A percentile compares a stretch with the other conserved stretches of the same genome.
Conservation (phyloP, 1,284 basidiomycete species). For the Leucocoprinus gongylophorus region DNA sequence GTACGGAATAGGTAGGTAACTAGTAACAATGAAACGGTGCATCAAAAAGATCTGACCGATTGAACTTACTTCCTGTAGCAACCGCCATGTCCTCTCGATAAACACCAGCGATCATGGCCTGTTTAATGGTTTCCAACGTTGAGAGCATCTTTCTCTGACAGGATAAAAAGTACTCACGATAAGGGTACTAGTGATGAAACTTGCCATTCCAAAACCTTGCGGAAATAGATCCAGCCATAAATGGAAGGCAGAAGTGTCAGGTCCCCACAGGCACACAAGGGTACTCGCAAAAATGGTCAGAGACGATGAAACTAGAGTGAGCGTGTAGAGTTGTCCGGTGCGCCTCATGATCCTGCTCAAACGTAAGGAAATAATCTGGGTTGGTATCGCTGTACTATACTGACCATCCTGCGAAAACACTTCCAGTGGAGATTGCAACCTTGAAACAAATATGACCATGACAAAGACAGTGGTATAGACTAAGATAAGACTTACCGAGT, state of each 20-base stretch:
- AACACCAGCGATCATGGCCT: constrained; percentile 84
- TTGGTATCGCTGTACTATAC: constrained; percentile 20
- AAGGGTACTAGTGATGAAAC: constrained; percentile 75
- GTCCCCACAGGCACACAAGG: constrained; percentile 56
- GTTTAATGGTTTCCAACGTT: constrained; percentile 11
- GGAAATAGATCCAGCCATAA: constrained; percentile 75
- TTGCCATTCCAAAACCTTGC: constrained; percentile 77
- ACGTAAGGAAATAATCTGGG: constrained; percentile 13
- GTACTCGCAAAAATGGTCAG: constrained; percentile 49
- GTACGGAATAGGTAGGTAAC: constrained; percentile 89
- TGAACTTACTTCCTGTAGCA: constrained; percentile 73
- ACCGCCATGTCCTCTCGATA: constrained; percentile 78
- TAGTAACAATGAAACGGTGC: constrained; percentile 28
- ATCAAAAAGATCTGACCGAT: constrained; percentile 14
- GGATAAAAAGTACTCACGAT: constrained; percentile 43
- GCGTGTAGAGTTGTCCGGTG: constrained; percentile 73
- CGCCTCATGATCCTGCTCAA: constrained; percentile 65
- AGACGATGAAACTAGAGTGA: constrained; percentile 56
- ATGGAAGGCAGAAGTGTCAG: constrained; percentile 53
- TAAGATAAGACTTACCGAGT: constrained; percentile 53
- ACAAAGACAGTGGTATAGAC: constrained; percentile 10
- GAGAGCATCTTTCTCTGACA: constrained; percentile 6
- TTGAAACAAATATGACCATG: constrained; percentile 27
- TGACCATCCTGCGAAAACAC: constrained; percentile 78
- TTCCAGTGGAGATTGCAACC: constrained; percentile 73